Evolutionary conservation across 2,329 filamentous ascomycete genomes (phyloP).

Genomic region (Falciphora oryzae): DNA sequence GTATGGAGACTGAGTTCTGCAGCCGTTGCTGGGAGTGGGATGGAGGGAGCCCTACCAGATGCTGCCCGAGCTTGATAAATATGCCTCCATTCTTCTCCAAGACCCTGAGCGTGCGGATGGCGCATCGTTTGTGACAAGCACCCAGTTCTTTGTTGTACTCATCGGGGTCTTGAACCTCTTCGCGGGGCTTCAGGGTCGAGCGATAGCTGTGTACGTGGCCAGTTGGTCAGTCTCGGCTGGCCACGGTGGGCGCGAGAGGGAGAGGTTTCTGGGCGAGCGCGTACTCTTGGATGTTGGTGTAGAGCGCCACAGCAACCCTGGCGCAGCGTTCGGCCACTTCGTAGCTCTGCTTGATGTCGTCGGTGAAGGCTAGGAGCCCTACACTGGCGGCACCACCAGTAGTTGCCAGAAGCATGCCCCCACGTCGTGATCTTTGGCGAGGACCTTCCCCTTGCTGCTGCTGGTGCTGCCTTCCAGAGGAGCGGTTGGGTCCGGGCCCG

Average conservation of each 20-base stretch:
- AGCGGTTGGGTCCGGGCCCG: neutral
- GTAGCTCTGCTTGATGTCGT: slow-evolving; percentile 71
- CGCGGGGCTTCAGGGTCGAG: slow-evolving; percentile 67
- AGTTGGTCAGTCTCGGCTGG: neutral
- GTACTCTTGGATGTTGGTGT: slow-evolving; percentile 85
- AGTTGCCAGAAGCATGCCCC: slow-evolving; percentile 41
- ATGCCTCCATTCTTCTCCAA: slow-evolving; percentile 96
- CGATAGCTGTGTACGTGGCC: slow-evolving; percentile 62
- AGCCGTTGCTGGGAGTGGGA: neutral
- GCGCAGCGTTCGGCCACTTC: slow-evolving; percentile 71
- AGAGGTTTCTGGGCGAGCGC: slow-evolving; percentile 2
- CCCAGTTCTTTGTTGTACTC: slow-evolving; percentile 65
- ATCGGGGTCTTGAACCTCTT: slow-evolving; percentile 54
- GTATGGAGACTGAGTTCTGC: neutral
- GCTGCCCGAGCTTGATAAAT: slow-evolving; percentile 96
- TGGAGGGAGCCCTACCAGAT: slow-evolving; percentile 52
- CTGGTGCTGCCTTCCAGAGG: neutral
- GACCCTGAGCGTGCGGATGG: slow-evolving; percentile 76
- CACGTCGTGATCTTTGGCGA: slow-evolving; percentile 16
- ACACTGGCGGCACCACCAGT: slow-evolving; percentile 43
- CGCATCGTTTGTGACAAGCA: slow-evolving; percentile 88
- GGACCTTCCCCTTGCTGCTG: slow-evolving; percentile 13
- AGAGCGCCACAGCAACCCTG: slow-evolving; percentile 68
- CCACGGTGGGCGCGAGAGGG: neutral
- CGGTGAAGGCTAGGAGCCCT: slow-evolving; percentile 44